Percentiles rank a stretch among this genome's conserved stretches.
Evolutionary conservation across 2,329 filamentous ascomycete species (phyloP).

Genomic region (Thelonectria blattea): DNA sequence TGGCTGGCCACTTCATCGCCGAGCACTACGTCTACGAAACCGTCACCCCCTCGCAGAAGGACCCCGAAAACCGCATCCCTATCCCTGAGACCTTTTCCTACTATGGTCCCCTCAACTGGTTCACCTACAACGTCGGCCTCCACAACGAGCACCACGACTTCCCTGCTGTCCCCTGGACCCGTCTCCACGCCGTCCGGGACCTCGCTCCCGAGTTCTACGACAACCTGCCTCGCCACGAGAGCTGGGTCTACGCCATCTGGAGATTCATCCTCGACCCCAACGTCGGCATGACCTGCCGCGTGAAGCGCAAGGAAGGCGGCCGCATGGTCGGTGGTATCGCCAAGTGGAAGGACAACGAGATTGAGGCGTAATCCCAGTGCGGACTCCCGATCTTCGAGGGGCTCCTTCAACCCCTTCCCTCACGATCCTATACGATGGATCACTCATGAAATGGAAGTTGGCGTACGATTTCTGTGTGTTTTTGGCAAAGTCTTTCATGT

Average conservation of each 20-base stretch:
- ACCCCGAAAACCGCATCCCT: conserved; percentile 66
- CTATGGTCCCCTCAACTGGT: conserved; percentile 88
- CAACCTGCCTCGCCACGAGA: conserved; percentile 82
- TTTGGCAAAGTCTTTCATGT: conserved; percentile 5
- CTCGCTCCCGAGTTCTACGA: conserved; percentile 93
- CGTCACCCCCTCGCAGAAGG: conserved; percentile 58
- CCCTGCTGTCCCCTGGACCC: conserved; percentile 93
- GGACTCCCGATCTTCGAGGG: not conserved
- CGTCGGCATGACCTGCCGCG: conserved; percentile 88
- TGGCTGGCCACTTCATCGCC: conserved; percentile 97
- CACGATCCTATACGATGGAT: conserved; percentile 1
- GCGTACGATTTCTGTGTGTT: conserved; percentile 6
- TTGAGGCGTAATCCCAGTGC: conserved; percentile 60
- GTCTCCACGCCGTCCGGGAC: conserved; percentile 75
- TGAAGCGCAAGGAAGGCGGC: conserved; percentile 86
- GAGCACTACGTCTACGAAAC: conserved; percentile 90
- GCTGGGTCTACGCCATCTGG: conserved; percentile 94
- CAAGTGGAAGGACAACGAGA: conserved; percentile 71
- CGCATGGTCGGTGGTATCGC: conserved; percentile 60
- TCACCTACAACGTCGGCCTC: conserved; percentile 96
- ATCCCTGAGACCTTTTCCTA: conserved; percentile 97
- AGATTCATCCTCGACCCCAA: conserved; percentile 91
- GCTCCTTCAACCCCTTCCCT: not conserved
- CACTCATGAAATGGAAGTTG: conserved; percentile 2
- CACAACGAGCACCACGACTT: conserved; percentile 99